Base-by-base conservation (phyloP, 345 rosid genomes). In the Heritiera fomes region DNA sequence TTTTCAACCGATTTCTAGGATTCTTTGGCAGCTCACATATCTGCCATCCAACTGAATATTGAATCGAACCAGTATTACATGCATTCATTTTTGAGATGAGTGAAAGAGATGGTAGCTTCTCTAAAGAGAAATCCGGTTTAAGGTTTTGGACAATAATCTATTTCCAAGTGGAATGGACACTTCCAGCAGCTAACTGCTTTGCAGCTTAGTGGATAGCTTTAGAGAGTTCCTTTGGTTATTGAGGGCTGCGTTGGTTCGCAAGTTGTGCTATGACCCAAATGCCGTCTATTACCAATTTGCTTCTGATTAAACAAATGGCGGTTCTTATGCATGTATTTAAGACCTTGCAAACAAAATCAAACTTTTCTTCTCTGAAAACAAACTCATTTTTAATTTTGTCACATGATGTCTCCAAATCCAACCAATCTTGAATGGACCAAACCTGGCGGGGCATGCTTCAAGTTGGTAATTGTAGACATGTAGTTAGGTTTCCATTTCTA, bases 391-490 rank as follows among this genome's bases (percentile, higher is more conserved):
- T 7, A 7, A 18, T 18, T 40, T 65, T 65, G 49, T 38, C 23
- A 17, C 18, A n/a, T 66, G 73, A 7, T 68, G 72, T 34, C 71
- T 45, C 15, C 34, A 18, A 23, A 45, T 69, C 73, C 56, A 69
- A 69, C 56, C 73, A 6, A 69, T 69, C 73, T 45, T 69, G 73
- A 69, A 46, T 46, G 56, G 49, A 69, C 56, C 52, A 69, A 69
- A 69, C 56, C 38, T 10, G 17, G 65, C 38, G 10, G 65, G 65
- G 28, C 65, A 61, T 10, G 65, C 65, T 61, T 69, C 53, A 23
- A 12, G 15, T 60, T 60, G 64, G 38, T 23, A 9, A 9, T 60
- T 8, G 32, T 55, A 55, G 60, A 40, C 43, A 4, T 40, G 43
- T 40, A 40, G 4, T 40, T 4, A 40, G 43, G 4, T 55, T 55